phyloP scores from a whole-genome alignment of 768 basidiomycete species.

The Boletales sp. region DNA sequence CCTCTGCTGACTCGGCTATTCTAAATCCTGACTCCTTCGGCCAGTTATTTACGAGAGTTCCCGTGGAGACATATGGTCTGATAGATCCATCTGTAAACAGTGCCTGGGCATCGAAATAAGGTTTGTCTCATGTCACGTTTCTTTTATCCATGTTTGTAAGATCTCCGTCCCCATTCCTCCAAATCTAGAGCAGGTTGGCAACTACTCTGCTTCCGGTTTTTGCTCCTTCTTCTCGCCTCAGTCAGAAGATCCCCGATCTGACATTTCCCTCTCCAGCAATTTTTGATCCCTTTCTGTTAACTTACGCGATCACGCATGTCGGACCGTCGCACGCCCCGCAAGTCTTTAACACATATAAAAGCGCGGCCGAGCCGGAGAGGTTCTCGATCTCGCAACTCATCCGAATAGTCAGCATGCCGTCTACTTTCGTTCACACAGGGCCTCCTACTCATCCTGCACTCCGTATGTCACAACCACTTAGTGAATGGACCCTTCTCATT shows the following conservation, averaged over 20 bases:
- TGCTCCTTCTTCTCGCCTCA: slow-evolving; percentile 17
- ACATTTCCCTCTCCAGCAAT: slow-evolving; percentile 14
- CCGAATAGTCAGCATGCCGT: slow-evolving; percentile 10
- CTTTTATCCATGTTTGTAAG: slow-evolving; percentile 24
- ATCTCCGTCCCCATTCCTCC: slow-evolving; percentile 20
- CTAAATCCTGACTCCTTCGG: neutral
- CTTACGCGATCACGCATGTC: slow-evolving; percentile 17
- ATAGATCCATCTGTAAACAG: slow-evolving; percentile 9
- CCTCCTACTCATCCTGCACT: slow-evolving; percentile 30
- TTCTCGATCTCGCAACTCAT: slow-evolving; percentile 4
- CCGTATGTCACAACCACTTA: slow-evolving; percentile 19
- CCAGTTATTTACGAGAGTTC: slow-evolving; percentile 11
- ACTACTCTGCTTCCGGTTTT: slow-evolving; percentile 7
- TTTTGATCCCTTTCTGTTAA: slow-evolving; percentile 8
- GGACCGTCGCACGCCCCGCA: slow-evolving; percentile 14
- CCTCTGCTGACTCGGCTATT: slow-evolving; percentile 14
- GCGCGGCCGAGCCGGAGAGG: neutral
- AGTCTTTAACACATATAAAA: slow-evolving; percentile 24
- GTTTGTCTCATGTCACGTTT: slow-evolving; percentile 31
- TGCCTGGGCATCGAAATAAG: slow-evolving; percentile 27
- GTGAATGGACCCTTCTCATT: neutral
- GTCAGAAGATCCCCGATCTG: slow-evolving; percentile 20
- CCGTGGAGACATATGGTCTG: slow-evolving; percentile 16
- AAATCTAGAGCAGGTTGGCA: slow-evolving; percentile 19
- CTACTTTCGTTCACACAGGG: slow-evolving; percentile 18